Evolutionary conservation across 2,329 filamentous ascomycete genomes (phyloP), one percentile per base, ranked within the genome.

Genomic region (Phoma sp.): DNA sequence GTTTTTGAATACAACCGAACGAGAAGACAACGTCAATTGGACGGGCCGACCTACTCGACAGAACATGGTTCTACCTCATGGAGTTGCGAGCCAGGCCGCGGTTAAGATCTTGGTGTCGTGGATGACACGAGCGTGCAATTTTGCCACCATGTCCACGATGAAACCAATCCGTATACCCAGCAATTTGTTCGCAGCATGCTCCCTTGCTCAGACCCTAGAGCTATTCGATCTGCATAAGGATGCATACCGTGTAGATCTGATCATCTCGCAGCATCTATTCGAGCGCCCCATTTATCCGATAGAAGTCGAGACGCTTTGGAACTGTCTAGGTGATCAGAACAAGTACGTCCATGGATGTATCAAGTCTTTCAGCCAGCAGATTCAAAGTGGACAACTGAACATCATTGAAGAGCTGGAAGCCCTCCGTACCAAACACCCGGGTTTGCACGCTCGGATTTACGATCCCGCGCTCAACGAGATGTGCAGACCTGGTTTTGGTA

Each of bases 81-180:
- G 43, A 3, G 8, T 27, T 4, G 41, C 53, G 12, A 64, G 64
- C 35, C 51, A 56, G 7, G 36, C 57, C 2, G 59, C 63, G 1
- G 17, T 67, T 9, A 62, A 41, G 5, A 56, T 63, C 7, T 25
- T 71, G 6, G 17, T 68, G 6, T 36, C 61, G 2, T 71, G 68
- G 67, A 69, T 71, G 67, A 38, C 32, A 1, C 58, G 62, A 6
- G 68, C 67, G 2, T 70, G 67, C 39, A 45, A 46, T 2, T 27
- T 19, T 1, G 25, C 43, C 10, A 63, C 43, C 9, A 57, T 58
- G 57, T 24, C 24, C 3, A 32, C 19, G 6, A 64, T 65, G 55
- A 35, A 55, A 21, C 58, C 52, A 19, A 55, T 71, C 4, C 45
- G 32, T 6, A 41, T 64, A 6, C 68, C 67, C 0, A 43, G 41